These are phyloP conservation scores for Eucalyptus erythrocorys DNA, from an alignment of 345 rosid species.

Conservation along the genomic window DNA sequence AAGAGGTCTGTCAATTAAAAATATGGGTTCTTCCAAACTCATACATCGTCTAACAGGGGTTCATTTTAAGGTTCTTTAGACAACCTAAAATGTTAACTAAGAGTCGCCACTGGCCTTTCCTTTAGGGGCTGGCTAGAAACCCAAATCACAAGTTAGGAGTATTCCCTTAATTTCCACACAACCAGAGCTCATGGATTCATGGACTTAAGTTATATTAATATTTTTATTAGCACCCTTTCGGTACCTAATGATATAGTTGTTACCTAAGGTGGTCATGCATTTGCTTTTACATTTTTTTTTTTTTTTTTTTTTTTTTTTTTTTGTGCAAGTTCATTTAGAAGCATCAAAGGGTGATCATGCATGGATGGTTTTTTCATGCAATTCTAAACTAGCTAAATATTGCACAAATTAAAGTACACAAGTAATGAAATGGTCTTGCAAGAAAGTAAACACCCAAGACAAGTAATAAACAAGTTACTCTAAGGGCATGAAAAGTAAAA, in stretches of 20 bases:
- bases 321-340: not conserved
- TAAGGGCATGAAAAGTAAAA: not conserved
- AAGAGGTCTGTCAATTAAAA: not conserved
- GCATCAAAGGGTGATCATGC: not conserved
- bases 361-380: not conserved
- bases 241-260: not conserved
- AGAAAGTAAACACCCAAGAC: not conserved
- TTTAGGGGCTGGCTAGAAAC: accelerated
- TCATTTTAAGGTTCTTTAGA: not conserved
- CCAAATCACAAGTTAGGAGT: accelerated
- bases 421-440: not conserved
- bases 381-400: not conserved
- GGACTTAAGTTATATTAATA: not conserved
- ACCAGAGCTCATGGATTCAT: not conserved
- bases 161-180: not conserved
- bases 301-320: no score
- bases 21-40: not conserved
- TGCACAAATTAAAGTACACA: no score
- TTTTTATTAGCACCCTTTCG: accelerated
- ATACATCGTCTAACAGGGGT: accelerated
- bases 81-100: no score
- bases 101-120: not conserved
- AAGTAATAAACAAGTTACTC: not conserved
- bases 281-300: accelerated
- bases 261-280: no score